These are phyloP conservation scores for Stephania cephalantha DNA, from an alignment of 164 flowering plant species.

Conservation along the genomic window DNA sequence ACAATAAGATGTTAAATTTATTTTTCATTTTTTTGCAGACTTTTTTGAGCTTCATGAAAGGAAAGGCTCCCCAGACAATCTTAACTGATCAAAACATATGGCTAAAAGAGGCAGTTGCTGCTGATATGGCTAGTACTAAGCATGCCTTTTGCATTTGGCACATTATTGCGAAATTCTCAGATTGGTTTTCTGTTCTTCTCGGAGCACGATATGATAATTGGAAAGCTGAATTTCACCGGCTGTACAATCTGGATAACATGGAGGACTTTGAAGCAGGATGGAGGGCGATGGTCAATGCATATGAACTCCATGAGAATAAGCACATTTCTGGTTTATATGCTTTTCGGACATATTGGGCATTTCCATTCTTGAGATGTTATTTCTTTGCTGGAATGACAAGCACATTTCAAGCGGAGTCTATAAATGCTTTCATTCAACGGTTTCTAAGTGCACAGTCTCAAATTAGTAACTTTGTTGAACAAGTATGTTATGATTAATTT, in stretches of 20 bases:
- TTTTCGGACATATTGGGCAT: constrained; percentile 61
- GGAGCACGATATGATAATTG: constrained; percentile 66
- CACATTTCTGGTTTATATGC: constrained; percentile 60
- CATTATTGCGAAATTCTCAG: constrained; percentile 59
- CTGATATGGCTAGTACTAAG: constrained; percentile 59
- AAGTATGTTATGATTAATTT: constrained; percentile 28
- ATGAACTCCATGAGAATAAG: constrained; percentile 63
- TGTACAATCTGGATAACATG: constrained; percentile 45
- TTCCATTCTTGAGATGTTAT: constrained; percentile 54
- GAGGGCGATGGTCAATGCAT: constrained; percentile 56
- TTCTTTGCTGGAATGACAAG: constrained; percentile 71
- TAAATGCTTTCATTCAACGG: constrained; percentile 54
- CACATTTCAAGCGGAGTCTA: constrained; percentile 45
- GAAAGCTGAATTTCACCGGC: constrained; percentile 66
- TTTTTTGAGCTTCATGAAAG: constrained; percentile 64
- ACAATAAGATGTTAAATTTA: background rate
- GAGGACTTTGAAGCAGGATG: constrained; percentile 73
- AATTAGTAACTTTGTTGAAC: constrained; percentile 49
- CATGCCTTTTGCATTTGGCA: constrained; percentile 87
- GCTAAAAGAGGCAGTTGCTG: constrained; percentile 71
- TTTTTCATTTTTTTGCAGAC: constrained; percentile 33
- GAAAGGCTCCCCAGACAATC: constrained; percentile 69
- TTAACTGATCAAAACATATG: constrained; percentile 75
- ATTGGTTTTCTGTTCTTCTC: constrained; percentile 66
- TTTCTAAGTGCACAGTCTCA: constrained; percentile 61